Conservation (phyloP, 2,329 filamentous ascomycete genomes). For the Arthrobotrys entomopaga region DNA sequence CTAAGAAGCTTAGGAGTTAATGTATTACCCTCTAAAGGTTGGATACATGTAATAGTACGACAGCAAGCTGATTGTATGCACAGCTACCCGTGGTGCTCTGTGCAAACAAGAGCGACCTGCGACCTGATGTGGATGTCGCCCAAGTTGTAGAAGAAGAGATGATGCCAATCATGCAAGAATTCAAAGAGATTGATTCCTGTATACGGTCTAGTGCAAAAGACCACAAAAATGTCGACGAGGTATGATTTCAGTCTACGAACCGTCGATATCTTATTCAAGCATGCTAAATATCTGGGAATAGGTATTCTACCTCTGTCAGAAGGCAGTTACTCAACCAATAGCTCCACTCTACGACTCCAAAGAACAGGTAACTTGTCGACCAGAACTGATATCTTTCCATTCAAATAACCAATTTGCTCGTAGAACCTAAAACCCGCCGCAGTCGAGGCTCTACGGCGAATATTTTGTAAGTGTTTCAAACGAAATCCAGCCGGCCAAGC, state of each 20-base stretch:
- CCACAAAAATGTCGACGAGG: conserved; percentile 59
- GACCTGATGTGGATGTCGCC: conserved; percentile 76
- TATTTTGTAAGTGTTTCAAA: conserved; percentile 74
- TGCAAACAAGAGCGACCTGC: conserved; percentile 95
- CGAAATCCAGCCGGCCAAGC: background rate
- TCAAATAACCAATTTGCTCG: background rate
- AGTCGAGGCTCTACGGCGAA: conserved; percentile 82
- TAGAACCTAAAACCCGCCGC: conserved; percentile 86
- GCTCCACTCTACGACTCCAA: conserved; percentile 97
- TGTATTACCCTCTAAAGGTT: conserved; percentile 65
- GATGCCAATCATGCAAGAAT: conserved; percentile 97
- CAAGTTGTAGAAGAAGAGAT: conserved; percentile 96
- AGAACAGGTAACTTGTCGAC: conserved; percentile 72
- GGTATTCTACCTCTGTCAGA: conserved; percentile 97
- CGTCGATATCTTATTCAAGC: background rate
- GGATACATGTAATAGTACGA: background rate
- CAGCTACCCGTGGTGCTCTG: conserved; percentile 83
- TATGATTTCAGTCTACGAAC: conserved; percentile 11
- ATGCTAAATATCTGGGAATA: conserved; percentile 60
- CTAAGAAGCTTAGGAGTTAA: conserved; percentile 98
- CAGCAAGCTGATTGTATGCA: background rate
- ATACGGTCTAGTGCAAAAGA: conserved; percentile 76
- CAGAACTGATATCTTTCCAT: conserved; percentile 56
- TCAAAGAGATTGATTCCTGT: conserved; percentile 92
- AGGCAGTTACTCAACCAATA: conserved; percentile 96